phyloP scores from a whole-genome alignment of 2,329 filamentous ascomycete genomes.

The Tolypocladium sp. region DNA sequence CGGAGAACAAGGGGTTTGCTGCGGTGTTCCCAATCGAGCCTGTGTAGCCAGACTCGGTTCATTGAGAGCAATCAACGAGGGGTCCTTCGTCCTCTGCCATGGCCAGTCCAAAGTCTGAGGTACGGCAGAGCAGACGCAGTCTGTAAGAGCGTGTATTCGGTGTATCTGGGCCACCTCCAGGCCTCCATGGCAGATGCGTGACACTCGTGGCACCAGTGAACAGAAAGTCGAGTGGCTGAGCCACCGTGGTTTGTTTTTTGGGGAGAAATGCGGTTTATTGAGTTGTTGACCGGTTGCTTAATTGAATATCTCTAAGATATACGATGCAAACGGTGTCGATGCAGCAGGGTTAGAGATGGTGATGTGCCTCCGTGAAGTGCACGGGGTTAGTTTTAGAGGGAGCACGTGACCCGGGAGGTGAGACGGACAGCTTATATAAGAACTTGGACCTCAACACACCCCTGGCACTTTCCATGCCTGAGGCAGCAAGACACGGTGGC shows the following conservation, averaged over 20 bases:
- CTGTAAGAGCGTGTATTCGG: not conserved
- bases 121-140: not conserved
- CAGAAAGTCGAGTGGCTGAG: not conserved
- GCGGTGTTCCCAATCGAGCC: not conserved
- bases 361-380: not conserved
- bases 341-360: not conserved
- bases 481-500: constrained; percentile 3
- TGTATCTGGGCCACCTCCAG: not conserved
- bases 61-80: not conserved
- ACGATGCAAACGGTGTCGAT: not conserved
- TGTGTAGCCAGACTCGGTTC: not conserved
- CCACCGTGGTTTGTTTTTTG: not conserved
- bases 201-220: not conserved
- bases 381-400: not conserved
- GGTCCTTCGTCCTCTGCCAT: not conserved
- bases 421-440: not conserved
- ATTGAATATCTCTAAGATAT: not conserved
- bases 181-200: not conserved
- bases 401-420: not conserved
- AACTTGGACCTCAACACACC: not conserved
- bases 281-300: not conserved
- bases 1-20: not conserved
- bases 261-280: not conserved
- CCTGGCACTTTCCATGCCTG: not conserved
- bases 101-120: not conserved